Conservation (phyloP, 1,284 basidiomycete species). For the Cystobasidium sp. region DNA sequence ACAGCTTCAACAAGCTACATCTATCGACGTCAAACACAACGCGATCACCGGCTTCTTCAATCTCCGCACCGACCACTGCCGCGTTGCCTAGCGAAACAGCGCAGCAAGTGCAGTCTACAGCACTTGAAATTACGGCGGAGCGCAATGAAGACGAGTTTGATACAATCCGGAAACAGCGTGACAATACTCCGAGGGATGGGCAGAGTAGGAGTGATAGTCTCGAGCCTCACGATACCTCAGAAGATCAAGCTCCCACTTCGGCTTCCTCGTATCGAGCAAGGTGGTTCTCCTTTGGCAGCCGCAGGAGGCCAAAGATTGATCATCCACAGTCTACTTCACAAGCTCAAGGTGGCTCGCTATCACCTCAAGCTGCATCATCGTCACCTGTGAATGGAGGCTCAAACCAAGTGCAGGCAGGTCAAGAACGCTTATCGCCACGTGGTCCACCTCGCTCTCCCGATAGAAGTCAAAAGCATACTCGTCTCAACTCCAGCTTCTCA, state of each 20-base stretch:
- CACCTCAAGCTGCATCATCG: slow-evolving; percentile 13
- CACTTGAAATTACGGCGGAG: neutral
- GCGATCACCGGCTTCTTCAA: neutral
- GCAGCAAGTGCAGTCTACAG: neutral
- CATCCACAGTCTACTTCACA: neutral
- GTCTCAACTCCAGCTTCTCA: slow-evolving; percentile 27
- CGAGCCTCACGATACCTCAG: neutral
- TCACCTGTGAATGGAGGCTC: slow-evolving; percentile 7
- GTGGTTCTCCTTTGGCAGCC: slow-evolving; percentile 41
- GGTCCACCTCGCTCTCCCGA: slow-evolving; percentile 15
- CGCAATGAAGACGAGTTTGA: slow-evolving; percentile 6
- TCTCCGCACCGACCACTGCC: slow-evolving; percentile 15
- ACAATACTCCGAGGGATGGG: neutral
- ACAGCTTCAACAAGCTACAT: slow-evolving; percentile 22
- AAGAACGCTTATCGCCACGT: neutral
- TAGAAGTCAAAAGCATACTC: slow-evolving; percentile 10
- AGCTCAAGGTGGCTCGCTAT: neutral
- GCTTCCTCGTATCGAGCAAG: slow-evolving; percentile 11
- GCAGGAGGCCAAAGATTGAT: slow-evolving; percentile 29
- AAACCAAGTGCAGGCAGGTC: neutral
- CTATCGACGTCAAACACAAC: slow-evolving; percentile 1
- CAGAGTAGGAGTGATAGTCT: neutral
- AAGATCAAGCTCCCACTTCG: slow-evolving; percentile 14
- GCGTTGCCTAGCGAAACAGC: neutral
- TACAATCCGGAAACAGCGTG: neutral